phyloP scores from a whole-genome alignment of 2,329 filamentous ascomycete genomes.

The Exserohilum turcica region DNA sequence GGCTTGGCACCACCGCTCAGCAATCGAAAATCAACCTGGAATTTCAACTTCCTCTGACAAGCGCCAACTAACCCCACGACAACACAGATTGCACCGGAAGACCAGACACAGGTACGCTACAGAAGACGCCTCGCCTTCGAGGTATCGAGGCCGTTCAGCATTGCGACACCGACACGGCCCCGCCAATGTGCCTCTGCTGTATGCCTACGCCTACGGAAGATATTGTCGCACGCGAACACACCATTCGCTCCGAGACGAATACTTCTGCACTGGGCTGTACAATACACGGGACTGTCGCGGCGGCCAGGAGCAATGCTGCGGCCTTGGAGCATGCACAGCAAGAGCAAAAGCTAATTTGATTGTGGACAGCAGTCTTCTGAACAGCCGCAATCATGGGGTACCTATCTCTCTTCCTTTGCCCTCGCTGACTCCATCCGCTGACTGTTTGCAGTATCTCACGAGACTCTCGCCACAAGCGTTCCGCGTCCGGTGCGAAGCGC shows the following conservation, averaged over 20 bases:
- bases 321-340: conserved; percentile 10
- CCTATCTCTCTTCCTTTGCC: conserved; percentile 28
- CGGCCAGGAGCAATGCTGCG: conserved; percentile 18
- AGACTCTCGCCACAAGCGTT: conserved; percentile 99
- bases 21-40: conserved; percentile 18
- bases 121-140: conserved; percentile 12
- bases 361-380: conserved; percentile 50
- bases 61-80: conserved; percentile 40
- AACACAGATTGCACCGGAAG: conserved; percentile 46
- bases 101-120: conserved; percentile 43
- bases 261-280: conserved; percentile 17
- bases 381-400: conserved; percentile 60
- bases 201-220: conserved; percentile 23
- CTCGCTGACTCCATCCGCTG: conserved; percentile 35
- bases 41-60: conserved; percentile 30
- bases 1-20: conserved; percentile 15
- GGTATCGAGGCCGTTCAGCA: conserved; percentile 17
- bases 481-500: conserved; percentile 93
- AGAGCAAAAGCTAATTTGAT: conserved; percentile 36
- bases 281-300: conserved; percentile 2
- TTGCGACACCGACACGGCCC: conserved; percentile 25
- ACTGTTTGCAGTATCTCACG: conserved; percentile 81
- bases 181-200: conserved; percentile 10
- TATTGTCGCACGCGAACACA: conserved; percentile 29
- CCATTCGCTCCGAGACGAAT: conserved; percentile 16